Base-by-base conservation (phyloP, 2,329 filamentous ascomycete genomes). In the Hysterium pulicare region DNA sequence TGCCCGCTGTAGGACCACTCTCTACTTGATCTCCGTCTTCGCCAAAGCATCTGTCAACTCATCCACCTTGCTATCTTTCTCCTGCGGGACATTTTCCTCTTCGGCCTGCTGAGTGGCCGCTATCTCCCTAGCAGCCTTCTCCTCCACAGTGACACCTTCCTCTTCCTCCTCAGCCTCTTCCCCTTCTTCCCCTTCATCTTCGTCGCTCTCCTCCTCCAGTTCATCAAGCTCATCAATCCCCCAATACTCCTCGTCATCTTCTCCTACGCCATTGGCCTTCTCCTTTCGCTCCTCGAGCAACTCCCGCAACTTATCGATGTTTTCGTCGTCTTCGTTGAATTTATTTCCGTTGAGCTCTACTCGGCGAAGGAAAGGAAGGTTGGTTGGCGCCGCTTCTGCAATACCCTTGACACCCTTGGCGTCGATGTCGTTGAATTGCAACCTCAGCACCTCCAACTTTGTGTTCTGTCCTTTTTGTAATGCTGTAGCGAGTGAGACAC, bases 311-410 rank as follows among this genome's bases (percentile, higher is more conserved):
- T 74, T 75, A 47, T 81, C 70, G 32, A 96, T 77, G 21, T 80
- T 80, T 35, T 79, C 74, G 55, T 97, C 89, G 2, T 95, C 89
- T 66, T 96, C 90, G 7, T 79, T 74, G 57, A 98, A 95, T 63
- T 89, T 93, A 74, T 98, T 98, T 38, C 93, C 93, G 65, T 98
- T 97, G 53, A 98, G 73, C 71, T 97, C 93, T 38, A 98, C 81
- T 57, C 90, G 84, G 71, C 84, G 86, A 52, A 98, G 72, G 10
- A 79, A 78, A 2, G 89, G 90, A 7, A 98, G 77, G 7, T 77
- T 72, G 56, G 81, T 81, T n/a, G n/a, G n/a, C 4, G 82, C 82
- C 2, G 87, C 87, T 16, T 78, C 71, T 3, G 84, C 78, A 41
- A 98, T 75, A 2, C 76, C 78, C 61, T 86, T 83, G 38, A 97